Evolutionary conservation across 768 basidiomycete genomes (phyloP).

Genomic region (Hysterangium stoloniferum): DNA sequence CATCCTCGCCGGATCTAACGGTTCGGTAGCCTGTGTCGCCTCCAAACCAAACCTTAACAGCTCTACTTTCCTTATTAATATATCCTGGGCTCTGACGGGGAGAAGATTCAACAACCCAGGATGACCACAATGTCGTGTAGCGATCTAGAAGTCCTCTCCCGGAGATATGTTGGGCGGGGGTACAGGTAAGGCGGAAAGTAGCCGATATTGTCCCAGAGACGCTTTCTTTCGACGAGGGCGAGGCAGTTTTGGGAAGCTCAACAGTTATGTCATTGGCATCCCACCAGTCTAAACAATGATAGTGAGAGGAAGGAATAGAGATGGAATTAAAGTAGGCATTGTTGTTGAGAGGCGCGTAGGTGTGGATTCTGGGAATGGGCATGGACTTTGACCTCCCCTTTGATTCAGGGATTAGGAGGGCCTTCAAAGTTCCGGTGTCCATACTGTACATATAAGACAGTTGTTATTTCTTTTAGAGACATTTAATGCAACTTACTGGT

Average conservation of each 20-base stretch:
- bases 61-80: background rate
- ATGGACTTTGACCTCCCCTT: conserved; percentile 1
- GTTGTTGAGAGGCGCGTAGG: conserved; percentile 56
- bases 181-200: conserved; percentile 45
- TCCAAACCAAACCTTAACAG: conserved; percentile 46
- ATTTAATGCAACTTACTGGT: conserved; percentile 26
- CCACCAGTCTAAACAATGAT: conserved; percentile 63
- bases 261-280: conserved; percentile 27
- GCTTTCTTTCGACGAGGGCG: background rate
- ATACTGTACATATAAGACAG: conserved; percentile 18
- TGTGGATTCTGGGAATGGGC: conserved; percentile 31
- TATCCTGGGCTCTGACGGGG: background rate
- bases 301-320: conserved; percentile 31
- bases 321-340: conserved; percentile 31
- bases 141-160: conserved; percentile 34
- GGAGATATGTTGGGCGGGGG: conserved; percentile 60
- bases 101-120: conserved; percentile 46
- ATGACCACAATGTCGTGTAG: conserved; percentile 55
- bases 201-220: conserved; percentile 10
- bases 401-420: too few relatives aligned
- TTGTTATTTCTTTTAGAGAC: background rate
- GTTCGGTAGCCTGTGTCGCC: conserved; percentile 63
- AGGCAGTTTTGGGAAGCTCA: background rate
- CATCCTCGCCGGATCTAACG: conserved; percentile 37
- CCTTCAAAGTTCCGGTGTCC: conserved; percentile 35